phyloP scores from a whole-genome alignment of 805 yeast species.

The Lipomyces starkeyi region DNA sequence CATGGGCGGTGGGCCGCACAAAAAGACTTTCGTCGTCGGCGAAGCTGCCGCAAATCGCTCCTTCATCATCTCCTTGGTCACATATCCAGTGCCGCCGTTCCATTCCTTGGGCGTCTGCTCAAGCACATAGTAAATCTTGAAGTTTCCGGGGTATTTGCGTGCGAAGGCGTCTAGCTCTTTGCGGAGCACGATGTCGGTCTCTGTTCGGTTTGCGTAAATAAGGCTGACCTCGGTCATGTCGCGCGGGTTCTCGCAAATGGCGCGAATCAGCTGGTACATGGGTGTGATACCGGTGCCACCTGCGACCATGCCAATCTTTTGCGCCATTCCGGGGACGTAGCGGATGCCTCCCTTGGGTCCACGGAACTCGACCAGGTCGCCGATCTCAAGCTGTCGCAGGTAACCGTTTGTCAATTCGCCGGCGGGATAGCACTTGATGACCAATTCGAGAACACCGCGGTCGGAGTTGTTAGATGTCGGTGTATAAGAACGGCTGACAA shows the following conservation, averaged over 20 bases:
- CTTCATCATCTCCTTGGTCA: conserved; percentile 62
- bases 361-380: conserved; percentile 26
- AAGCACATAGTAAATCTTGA: conserved; percentile 74
- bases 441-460: conserved; percentile 66
- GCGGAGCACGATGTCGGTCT: conserved; percentile 78
- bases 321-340: conserved; percentile 78
- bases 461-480: conserved; percentile 79
- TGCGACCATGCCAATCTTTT: conserved; percentile 84
- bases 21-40: no score
- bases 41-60: no score
- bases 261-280: conserved; percentile 81
- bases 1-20: no score
- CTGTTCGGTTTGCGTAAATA: conserved; percentile 80
- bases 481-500: conserved; percentile 64
- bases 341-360: conserved; percentile 89
- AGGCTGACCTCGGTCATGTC: conserved; percentile 79
- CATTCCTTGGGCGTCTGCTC: conserved; percentile 74
- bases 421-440: not conserved
- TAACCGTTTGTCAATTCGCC: not conserved
- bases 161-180: conserved; percentile 76
- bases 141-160: conserved; percentile 47
- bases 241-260: conserved; percentile 74
- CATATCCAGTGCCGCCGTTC: conserved; percentile 80
- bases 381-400: not conserved
- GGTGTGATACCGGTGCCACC: conserved; percentile 98